Percentiles rank a stretch among this genome's conserved stretches.
Evolutionary conservation across 148 eudicot genomes (phyloP).

Genomic region (Agrostemma githago): DNA sequence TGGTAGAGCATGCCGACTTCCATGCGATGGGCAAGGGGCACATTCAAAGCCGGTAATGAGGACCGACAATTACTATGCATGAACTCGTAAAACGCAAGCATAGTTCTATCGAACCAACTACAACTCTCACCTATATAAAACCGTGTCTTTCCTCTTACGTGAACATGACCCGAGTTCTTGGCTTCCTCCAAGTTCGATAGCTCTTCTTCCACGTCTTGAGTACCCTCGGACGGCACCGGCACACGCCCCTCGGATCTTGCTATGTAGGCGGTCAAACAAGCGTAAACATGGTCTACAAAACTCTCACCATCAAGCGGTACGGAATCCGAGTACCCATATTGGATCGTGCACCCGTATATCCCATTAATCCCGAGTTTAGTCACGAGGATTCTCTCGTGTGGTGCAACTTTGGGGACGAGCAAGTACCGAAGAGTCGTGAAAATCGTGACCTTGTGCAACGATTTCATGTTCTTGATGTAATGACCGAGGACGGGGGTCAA

Average conservation of each 20-base stretch:
- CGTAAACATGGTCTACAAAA: constrained; percentile 40
- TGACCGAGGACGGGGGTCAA: constrained; percentile 61
- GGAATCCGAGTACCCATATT: constrained; percentile 59
- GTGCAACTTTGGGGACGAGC: constrained; percentile 51
- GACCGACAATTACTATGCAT: constrained; percentile 67
- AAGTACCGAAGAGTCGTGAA: constrained; percentile 55
- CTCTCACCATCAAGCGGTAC: constrained; percentile 46
- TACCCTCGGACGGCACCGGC: not conserved
- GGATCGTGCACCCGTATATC: constrained; percentile 51
- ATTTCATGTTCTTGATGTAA: constrained; percentile 56
- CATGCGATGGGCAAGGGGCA: constrained; percentile 40
- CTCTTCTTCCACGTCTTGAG: constrained; percentile 29
- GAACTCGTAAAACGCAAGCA: constrained; percentile 61
- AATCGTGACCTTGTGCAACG: constrained; percentile 53
- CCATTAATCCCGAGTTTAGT: constrained; percentile 42
- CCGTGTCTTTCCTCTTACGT: constrained; percentile 63
- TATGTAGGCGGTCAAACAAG: constrained; percentile 35
- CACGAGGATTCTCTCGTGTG: constrained; percentile 41
- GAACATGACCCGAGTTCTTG: constrained; percentile 51
- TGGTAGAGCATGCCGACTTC: constrained; percentile 60
- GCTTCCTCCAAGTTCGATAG: constrained; percentile 43
- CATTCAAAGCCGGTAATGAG: constrained; percentile 46
- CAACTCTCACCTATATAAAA: constrained; percentile 42
- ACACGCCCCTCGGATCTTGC: constrained; percentile 14
- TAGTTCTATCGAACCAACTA: constrained; percentile 51